Percentiles rank a stretch among this genome's conserved stretches.
Conservation (phyloP, 2,329 filamentous ascomycete genomes). For the Rosellinia necatrix region DNA sequence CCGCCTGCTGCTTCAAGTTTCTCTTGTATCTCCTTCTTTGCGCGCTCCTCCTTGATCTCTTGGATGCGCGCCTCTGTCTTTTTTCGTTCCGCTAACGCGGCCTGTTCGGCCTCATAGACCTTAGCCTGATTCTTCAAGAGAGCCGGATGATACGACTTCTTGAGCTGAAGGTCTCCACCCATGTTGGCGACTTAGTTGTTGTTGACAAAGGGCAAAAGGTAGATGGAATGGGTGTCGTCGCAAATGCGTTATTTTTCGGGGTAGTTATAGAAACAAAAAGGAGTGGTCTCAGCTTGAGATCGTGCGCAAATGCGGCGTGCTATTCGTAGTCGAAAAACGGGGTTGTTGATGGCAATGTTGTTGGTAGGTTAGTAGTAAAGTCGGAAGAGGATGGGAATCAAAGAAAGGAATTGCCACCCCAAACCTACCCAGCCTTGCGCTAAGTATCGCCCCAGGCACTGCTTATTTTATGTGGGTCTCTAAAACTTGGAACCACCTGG, state of each 20-base stretch:
- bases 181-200: slow-evolving; percentile 63
- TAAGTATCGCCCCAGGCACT: too few species aligned
- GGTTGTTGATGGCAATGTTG: neutral
- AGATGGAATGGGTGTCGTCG: neutral
- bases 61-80: slow-evolving; percentile 88
- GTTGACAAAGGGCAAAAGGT: neutral
- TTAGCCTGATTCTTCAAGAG: slow-evolving; percentile 87
- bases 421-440: slow-evolving; percentile 14
- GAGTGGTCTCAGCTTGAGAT: too few species aligned
- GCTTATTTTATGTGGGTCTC: too few species aligned
- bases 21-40: slow-evolving; percentile 87
- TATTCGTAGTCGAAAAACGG: too few species aligned
- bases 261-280: too few species aligned
- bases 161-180: slow-evolving; percentile 84
- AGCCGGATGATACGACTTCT: slow-evolving; percentile 93
- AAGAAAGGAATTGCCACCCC: slow-evolving; percentile 10
- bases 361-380: neutral
- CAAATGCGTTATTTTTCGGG: too few species aligned
- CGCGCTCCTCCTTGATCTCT: slow-evolving; percentile 91
- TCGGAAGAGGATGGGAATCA: neutral
- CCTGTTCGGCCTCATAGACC: slow-evolving; percentile 77
- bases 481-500: neutral
- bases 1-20: slow-evolving; percentile 89
- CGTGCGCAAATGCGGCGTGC: too few species aligned
- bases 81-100: slow-evolving; percentile 92